Percentiles rank a stretch among this genome's conserved stretches.
Conservation (phyloP, 345 rosid genomes). For the Camelina laxa region DNA sequence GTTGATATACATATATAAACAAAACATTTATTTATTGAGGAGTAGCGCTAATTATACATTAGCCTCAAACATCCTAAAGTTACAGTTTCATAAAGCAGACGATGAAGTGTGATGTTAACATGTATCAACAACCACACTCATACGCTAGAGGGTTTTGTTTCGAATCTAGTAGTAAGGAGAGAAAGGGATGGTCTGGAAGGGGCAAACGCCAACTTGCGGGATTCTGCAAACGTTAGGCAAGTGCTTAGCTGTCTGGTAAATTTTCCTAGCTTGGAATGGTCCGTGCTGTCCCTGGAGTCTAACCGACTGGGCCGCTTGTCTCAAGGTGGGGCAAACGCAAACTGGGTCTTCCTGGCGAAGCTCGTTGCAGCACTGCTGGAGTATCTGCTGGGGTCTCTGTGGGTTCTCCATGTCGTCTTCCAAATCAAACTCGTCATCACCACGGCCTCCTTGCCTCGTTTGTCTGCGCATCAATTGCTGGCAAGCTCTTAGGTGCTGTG, state of each 20-base stretch:
- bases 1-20: background rate
- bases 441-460: background rate
- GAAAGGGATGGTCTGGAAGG: conserved; percentile 16
- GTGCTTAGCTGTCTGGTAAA: conserved; percentile 16
- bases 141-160: background rate
- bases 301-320: background rate
- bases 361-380: conserved; percentile 25
- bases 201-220: conserved; percentile 24
- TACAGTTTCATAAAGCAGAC: background rate
- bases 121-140: conserved; percentile 11
- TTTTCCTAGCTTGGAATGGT: background rate
- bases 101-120: conserved; percentile 13
- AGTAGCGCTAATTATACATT: conserved; percentile 31
- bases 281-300: background rate
- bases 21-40: conserved; percentile 4
- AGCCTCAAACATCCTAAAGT: conserved; percentile 21
- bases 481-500: conserved; percentile 9
- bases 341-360: background rate
- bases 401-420: conserved; percentile 17
- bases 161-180: conserved; percentile 26
- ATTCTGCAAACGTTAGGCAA: conserved; percentile 30
- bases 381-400: background rate
- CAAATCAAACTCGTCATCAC: conserved; percentile 15
- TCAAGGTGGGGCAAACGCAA: conserved; percentile 25
- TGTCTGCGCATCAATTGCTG: conserved; percentile 2